Evolutionary conservation across 805 yeast species (phyloP), one percentile per base, ranked within the genome.

Genomic region (Ogataea minuta): DNA sequence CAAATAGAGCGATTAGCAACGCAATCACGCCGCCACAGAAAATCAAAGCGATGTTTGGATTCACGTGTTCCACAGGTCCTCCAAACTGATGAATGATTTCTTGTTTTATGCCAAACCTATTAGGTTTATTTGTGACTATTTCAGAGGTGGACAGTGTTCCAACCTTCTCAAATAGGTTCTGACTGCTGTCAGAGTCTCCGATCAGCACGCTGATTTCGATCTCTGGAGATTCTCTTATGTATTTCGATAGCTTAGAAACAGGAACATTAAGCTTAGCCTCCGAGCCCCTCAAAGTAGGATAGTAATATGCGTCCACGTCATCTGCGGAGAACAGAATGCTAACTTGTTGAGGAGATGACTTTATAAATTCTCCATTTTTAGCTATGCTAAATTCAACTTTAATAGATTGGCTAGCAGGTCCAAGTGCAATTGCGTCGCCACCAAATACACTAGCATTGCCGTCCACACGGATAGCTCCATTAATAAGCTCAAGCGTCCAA

Each of bases 61-160:
- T 64, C 9, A 76, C 79, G 24, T 80, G 75, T 23, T 60, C 60
- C 14, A 79, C 77, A n/a, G 73, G 74, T 4, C 62, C 57, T 39
- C 68, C 70, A 66, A 87, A 88, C 25, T 63, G 57, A 59, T 85
- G 88, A 47, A 60, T 60, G 48, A 87, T 82, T 61, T 82, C 89
- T 2, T 80, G 76, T 55, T 71, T 59, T 10, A 72, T 58, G 2
- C 73, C 82, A 41, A 71, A 61, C 48, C 73, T 65, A n/a, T 46
- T 31, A 15, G 71, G 59, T 3, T 31, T 20, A 35, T 11, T 38
- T 13, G 28, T 39, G 9, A 56, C 39, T 26, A 48, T 36, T 2
- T 38, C 19, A 5, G 53, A 30, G 10, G 58, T 50, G n/a, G 34
- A 31, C 3, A 61, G 35, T 9, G 37, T 35, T n/a, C 53, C 59